These are phyloP conservation scores for Pseudopyricularia javanii DNA, from an alignment of 2,329 filamentous ascomycete genomes.

Conservation along the genomic window DNA sequence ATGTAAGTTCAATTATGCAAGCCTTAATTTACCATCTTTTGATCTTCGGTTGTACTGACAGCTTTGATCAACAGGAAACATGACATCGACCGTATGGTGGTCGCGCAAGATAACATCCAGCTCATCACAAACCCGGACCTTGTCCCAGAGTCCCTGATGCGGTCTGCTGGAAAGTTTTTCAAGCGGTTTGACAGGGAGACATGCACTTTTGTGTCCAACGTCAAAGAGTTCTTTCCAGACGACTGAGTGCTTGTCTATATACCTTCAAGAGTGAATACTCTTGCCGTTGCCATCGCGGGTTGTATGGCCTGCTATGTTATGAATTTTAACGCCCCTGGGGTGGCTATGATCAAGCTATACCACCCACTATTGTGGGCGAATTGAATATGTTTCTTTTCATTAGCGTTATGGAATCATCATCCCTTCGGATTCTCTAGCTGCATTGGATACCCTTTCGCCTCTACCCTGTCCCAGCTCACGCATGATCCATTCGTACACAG, in stretches of 20 bases:
- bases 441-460: slow-evolving; percentile 4
- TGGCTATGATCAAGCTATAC: no score
- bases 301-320: no score
- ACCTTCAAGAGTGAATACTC: no score
- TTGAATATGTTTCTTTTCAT: no score
- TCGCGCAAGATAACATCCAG: slow-evolving; percentile 68
- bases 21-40: not conserved
- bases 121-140: slow-evolving; percentile 34
- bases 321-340: no score
- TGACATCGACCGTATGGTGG: slow-evolving; percentile 53
- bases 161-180: slow-evolving; percentile 73
- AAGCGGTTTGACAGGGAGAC: slow-evolving; percentile 63
- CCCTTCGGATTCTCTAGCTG: not conserved
- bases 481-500: slow-evolving; percentile 85
- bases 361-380: no score
- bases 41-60: slow-evolving; percentile 3
- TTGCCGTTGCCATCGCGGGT: no score
- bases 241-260: slow-evolving; percentile 36
- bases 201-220: slow-evolving; percentile 71
- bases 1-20: slow-evolving; percentile 47
- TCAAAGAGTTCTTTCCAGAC: slow-evolving; percentile 71
- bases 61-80: slow-evolving; percentile 35
- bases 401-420: not conserved
- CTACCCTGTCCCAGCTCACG: slow-evolving; percentile 30
- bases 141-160: slow-evolving; percentile 47